Percentiles rank a stretch among this genome's conserved stretches.
These are phyloP conservation scores for Tritrichomonas musculus DNA, from an alignment of 208 protist species.

Conservation along the genomic window DNA sequence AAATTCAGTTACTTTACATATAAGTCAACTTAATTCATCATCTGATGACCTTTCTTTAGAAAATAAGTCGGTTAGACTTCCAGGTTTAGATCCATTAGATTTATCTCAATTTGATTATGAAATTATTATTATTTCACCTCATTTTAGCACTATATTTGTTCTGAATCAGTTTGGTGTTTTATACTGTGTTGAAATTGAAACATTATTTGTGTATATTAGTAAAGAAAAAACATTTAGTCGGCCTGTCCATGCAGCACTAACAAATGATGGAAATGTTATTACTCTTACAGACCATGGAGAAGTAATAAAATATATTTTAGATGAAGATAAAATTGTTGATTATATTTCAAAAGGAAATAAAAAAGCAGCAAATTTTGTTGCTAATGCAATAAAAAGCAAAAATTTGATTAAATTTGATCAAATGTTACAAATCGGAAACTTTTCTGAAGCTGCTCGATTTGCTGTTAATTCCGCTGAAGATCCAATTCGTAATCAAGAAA, in stretches of 20 bases:
- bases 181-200: conserved; percentile 1
- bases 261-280: neutral
- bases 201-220: neutral
- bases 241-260: neutral
- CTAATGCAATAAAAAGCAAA: neutral
- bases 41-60: neutral
- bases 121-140: neutral
- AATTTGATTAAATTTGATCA: conserved; percentile 74
- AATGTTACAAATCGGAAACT: conserved; percentile 70
- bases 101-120: neutral
- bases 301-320: neutral
- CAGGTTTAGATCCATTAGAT: neutral
- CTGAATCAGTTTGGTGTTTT: neutral
- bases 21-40: neutral
- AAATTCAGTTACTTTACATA: neutral
- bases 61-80: neutral
- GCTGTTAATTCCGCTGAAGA: conserved; percentile 76
- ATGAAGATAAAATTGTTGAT: neutral
- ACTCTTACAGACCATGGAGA: neutral
- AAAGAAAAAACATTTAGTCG: neutral
- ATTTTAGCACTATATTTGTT: neutral
- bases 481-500: conserved; percentile 82
- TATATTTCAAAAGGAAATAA: neutral
- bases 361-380: neutral
- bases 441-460: conserved; percentile 82